Percentiles rank a stretch among this genome's conserved stretches.
phyloP scores from a whole-genome alignment of 352 stramenopile species.

The Globisporangium spinosum region DNA sequence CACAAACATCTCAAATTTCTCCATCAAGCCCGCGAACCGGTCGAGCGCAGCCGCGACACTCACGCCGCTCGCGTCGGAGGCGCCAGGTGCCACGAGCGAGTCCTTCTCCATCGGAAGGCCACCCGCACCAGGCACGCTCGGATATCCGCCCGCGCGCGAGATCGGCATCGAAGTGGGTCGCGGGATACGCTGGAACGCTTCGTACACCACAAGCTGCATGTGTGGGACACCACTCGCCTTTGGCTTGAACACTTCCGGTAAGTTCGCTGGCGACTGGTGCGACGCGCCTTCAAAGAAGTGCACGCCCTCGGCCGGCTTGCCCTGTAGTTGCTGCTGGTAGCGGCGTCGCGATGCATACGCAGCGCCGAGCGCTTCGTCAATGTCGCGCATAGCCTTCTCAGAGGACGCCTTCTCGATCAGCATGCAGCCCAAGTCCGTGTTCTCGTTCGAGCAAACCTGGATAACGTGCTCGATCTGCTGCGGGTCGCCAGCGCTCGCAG shows the following conservation, averaged over 20 bases:
- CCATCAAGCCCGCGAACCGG: slow-evolving; percentile 78
- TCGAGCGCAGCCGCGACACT: slow-evolving; percentile 70
- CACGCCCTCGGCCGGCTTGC: slow-evolving; percentile 67
- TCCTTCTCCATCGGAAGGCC: slow-evolving; percentile 41
- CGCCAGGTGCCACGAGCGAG: slow-evolving; percentile 4
- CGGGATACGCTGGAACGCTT: slow-evolving; percentile 96
- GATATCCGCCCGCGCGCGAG: slow-evolving; percentile 39
- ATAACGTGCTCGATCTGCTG: slow-evolving; percentile 97
- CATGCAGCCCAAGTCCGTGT: slow-evolving; percentile 98
- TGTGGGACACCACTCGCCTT: slow-evolving; percentile 90
- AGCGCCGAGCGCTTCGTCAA: slow-evolving; percentile 92
- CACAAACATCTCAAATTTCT: slow-evolving; percentile 88
- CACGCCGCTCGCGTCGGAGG: slow-evolving; percentile 45
- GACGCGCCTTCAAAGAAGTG: slow-evolving; percentile 76
- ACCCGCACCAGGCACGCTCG: slow-evolving; percentile 27
- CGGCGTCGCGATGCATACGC: slow-evolving; percentile 83
- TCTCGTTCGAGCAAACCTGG: slow-evolving; percentile 96
- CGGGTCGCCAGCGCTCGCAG: slow-evolving; percentile 76
- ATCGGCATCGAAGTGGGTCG: slow-evolving; percentile 88
- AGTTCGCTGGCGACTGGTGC: slow-evolving; percentile 60
- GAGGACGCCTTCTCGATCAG: slow-evolving; percentile 99
- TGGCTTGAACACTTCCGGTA: slow-evolving; percentile 94
- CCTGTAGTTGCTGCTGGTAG: slow-evolving; percentile 82
- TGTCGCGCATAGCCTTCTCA: slow-evolving; percentile 97
- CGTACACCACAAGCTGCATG: slow-evolving; percentile 96